Conservation (phyloP, 495 filamentous ascomycete genomes). For the Penicillium lagena region DNA sequence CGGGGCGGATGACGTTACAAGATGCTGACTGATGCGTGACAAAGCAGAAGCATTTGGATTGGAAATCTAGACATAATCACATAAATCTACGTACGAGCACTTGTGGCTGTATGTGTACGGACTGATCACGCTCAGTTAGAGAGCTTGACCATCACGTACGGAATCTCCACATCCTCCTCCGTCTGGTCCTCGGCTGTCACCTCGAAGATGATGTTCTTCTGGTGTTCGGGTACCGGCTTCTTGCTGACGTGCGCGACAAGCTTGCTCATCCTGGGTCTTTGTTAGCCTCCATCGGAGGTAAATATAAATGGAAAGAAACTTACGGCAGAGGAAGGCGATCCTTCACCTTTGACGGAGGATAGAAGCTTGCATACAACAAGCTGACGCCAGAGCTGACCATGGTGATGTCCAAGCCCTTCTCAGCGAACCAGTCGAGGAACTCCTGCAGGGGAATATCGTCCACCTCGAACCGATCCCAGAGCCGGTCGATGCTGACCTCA, state of each 20-base stretch:
- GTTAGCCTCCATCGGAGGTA: slow-evolving; percentile 2
- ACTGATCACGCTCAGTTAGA: slow-evolving; percentile 24
- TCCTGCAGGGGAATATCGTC: slow-evolving; percentile 77
- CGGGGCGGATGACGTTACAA: slow-evolving; percentile 17
- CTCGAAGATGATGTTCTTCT: slow-evolving; percentile 95
- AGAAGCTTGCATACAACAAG: slow-evolving; percentile 94
- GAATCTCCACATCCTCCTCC: slow-evolving; percentile 94
- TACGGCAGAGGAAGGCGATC: slow-evolving; percentile 66
- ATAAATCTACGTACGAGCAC: background rate
- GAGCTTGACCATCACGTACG: slow-evolving; percentile 88
- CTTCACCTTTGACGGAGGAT: slow-evolving; percentile 79
- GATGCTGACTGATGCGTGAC: slow-evolving; percentile 24
- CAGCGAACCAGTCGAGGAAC: slow-evolving; percentile 73
- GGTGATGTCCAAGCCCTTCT: slow-evolving; percentile 71
- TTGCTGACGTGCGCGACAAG: slow-evolving; percentile 85
- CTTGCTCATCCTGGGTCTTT: slow-evolving; percentile 61
- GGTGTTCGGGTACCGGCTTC: slow-evolving; percentile 84
- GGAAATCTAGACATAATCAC: background rate
- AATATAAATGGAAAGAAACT: slow-evolving; percentile 22
- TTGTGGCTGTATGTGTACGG: background rate
- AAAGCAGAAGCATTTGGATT: slow-evolving; percentile 12
- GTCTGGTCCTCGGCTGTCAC: slow-evolving; percentile 85
- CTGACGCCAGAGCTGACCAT: slow-evolving; percentile 98
- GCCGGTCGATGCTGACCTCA: slow-evolving; percentile 83
- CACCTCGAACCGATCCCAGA: slow-evolving; percentile 97